These are phyloP conservation scores for Suzukiozyma palmioleophila DNA, from an alignment of 1,139 yeast genomes.

Conservation along the genomic window DNA sequence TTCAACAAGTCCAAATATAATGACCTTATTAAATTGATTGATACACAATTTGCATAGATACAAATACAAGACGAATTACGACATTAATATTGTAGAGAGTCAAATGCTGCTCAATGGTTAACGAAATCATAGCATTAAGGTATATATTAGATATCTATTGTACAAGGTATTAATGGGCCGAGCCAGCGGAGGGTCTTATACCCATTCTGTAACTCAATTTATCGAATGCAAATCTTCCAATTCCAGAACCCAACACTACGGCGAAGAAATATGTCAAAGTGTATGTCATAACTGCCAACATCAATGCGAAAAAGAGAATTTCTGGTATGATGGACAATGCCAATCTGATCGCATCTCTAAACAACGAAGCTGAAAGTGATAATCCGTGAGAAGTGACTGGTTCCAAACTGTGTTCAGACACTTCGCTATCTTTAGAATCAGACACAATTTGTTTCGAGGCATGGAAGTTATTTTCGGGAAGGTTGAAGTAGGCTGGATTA, in stretches of 20 bases:
- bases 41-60: slow-evolving; percentile 4
- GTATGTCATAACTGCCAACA: slow-evolving; percentile 77
- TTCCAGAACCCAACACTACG: slow-evolving; percentile 60
- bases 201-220: slow-evolving; percentile 33
- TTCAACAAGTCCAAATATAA: slow-evolving; percentile 38
- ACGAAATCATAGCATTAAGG: too few species aligned
- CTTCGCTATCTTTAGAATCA: slow-evolving; percentile 1
- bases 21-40: slow-evolving; percentile 31
- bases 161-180: slow-evolving; percentile 10
- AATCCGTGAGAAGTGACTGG: slow-evolving; percentile 5
- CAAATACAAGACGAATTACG: neutral
- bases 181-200: slow-evolving; percentile 12
- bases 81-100: too few species aligned
- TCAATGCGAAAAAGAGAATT: slow-evolving; percentile 61
- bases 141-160: too few species aligned
- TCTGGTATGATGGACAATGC: slow-evolving; percentile 56
- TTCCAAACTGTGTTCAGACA: neutral
- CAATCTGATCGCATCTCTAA: slow-evolving; percentile 53
- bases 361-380: slow-evolving; percentile 24
- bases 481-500: slow-evolving; percentile 26
- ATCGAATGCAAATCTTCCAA: slow-evolving; percentile 66
- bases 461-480: slow-evolving; percentile 7
- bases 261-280: slow-evolving; percentile 67
- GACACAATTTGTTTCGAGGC: neutral
- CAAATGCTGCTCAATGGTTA: too few species aligned